Percentiles rank a stretch among this genome's conserved stretches.
These are phyloP conservation scores for Ophiostoma quercus DNA, from an alignment of 2,329 filamentous ascomycete genomes.

Conservation along the genomic window DNA sequence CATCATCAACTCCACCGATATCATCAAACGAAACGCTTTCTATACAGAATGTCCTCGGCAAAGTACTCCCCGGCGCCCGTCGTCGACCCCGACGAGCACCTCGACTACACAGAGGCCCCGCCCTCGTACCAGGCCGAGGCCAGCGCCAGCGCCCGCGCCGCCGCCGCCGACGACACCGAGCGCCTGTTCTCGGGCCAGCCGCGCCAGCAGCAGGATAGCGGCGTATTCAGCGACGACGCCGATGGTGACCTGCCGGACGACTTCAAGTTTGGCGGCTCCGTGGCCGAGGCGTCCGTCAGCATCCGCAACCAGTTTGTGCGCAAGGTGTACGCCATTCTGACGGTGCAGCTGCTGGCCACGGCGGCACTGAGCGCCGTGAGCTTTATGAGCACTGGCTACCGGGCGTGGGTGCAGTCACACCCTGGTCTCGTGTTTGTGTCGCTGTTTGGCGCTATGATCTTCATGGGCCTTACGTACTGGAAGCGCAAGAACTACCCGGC, in stretches of 20 bases:
- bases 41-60: constrained; percentile 45
- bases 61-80: constrained; percentile 81
- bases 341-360: constrained; percentile 85
- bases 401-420: constrained; percentile 78
- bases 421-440: constrained; percentile 81
- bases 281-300: constrained; percentile 88
- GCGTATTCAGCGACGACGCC: constrained; percentile 42
- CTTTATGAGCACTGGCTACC: constrained; percentile 78
- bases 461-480: constrained; percentile 88
- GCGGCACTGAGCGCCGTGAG: constrained; percentile 73
- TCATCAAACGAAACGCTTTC: background rate
- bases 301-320: constrained; percentile 95
- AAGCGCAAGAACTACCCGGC: constrained; percentile 93
- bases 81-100: constrained; percentile 73
- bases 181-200: constrained; percentile 62
- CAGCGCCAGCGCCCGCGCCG: constrained; percentile 49
- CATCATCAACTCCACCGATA: background rate
- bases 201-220: constrained; percentile 68
- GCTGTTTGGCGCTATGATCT: constrained; percentile 73
- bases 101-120: constrained; percentile 66
- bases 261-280: constrained; percentile 96
- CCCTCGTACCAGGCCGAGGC: constrained; percentile 63
- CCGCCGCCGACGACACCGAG: constrained; percentile 48
- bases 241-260: constrained; percentile 77
- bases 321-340: constrained; percentile 97